Evolutionary conservation across 129 eudicot genomes (phyloP).

Genomic region (Pittosporum tobira): DNA sequence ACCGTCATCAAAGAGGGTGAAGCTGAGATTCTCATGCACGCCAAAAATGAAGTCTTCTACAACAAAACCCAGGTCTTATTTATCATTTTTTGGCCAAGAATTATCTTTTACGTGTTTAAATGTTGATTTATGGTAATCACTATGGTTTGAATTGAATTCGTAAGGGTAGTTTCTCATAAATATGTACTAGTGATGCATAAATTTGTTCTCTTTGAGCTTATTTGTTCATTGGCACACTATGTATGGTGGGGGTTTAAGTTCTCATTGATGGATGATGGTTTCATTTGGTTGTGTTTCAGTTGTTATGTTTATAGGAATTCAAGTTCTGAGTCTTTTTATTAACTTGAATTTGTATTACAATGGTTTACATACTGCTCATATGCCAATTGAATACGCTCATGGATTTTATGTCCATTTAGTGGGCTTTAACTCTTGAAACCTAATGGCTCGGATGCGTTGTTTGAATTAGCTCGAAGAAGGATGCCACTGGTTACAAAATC

Average conservation of each 20-base stretch:
- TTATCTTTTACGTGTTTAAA: too few species aligned
- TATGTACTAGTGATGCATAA: not conserved
- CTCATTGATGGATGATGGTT: too few species aligned
- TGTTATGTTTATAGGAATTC: too few species aligned
- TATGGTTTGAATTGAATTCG: not conserved
- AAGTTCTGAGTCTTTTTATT: too few species aligned
- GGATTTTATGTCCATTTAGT: too few species aligned
- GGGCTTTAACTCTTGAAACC: too few species aligned
- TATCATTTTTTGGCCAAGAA: not conserved
- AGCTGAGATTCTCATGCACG: slow-evolving; percentile 92
- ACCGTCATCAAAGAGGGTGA: slow-evolving; percentile 80
- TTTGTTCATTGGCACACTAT: not conserved
- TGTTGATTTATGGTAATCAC: not conserved
- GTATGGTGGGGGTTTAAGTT: not conserved
- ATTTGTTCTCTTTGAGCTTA: not conserved
- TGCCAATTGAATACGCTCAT: too few species aligned
- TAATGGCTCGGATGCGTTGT: too few species aligned
- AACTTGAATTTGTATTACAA: too few species aligned
- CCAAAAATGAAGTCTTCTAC: slow-evolving; percentile 82
- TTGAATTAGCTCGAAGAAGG: not conserved
- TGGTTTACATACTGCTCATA: too few species aligned
- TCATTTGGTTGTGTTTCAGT: too few species aligned
- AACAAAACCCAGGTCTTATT: slow-evolving; percentile 85
- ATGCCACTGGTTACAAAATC: not conserved
- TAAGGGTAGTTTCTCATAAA: not conserved